Percentiles rank a stretch among this genome's conserved stretches.
Evolutionary conservation across 1,284 basidiomycete species (phyloP).

Genomic region (Microbotryomycetes sp.): DNA sequence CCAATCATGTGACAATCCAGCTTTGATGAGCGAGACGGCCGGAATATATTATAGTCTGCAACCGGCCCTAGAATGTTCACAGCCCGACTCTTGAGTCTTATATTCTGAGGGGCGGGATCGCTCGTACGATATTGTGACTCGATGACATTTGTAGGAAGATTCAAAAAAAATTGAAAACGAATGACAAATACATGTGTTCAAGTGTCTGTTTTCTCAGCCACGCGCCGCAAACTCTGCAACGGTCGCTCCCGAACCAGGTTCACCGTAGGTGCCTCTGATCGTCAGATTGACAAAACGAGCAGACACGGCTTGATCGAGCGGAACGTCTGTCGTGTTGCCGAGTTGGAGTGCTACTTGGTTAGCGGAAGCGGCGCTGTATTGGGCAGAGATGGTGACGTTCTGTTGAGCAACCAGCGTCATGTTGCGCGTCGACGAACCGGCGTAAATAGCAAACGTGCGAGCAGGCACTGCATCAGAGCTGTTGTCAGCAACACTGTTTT

Average conservation of each 20-base stretch:
- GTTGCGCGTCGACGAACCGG: neutral
- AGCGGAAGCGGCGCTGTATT: neutral
- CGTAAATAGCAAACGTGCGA: neutral
- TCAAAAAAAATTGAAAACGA: no score
- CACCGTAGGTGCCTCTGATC: constrained; percentile 6
- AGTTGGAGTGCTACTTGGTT: constrained; percentile 3
- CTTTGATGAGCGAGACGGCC: no score
- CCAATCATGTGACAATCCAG: no score
- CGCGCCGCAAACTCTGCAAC: constrained; percentile 19
- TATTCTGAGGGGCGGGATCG: no score
- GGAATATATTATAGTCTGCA: no score
- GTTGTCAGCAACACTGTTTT: no score
- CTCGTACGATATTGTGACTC: no score
- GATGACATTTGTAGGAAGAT: no score
- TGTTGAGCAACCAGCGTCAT: neutral
- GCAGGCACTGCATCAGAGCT: neutral
- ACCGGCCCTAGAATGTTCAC: no score
- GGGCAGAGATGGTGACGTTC: constrained; percentile 9
- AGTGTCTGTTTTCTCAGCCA: no score
- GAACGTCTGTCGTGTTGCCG: constrained; percentile 22
- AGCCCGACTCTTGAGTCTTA: no score
- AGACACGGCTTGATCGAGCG: neutral
- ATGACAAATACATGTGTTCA: no score
- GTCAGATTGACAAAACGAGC: constrained; percentile 25
- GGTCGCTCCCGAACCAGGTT: constrained; percentile 8